Evolutionary conservation across 179 eudicot genomes (phyloP), one percentile per base, ranked within the genome.

Genomic region (Silene noctiflora): DNA sequence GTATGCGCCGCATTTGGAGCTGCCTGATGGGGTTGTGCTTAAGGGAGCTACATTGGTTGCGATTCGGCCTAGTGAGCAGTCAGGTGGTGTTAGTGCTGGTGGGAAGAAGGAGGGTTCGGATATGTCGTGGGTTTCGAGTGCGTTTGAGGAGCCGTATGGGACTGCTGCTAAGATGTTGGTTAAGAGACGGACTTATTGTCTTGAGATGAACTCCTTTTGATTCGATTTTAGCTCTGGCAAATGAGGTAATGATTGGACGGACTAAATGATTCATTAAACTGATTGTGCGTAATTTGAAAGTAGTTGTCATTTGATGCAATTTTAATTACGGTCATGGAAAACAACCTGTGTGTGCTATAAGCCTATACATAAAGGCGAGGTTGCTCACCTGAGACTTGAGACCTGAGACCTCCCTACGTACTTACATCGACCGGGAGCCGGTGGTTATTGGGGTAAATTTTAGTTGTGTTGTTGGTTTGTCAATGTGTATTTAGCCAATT

Each of bases 1-100:
- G 99, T 93, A 93, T 81, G 96, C 97, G 0, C 91, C 95, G 0
- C 89, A 88, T 16, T 75, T 95, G 81, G 99, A 91, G 78, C 76
- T 95, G 80, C 90, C 93, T 21, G 83, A 90, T 78, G 99, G 98
- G 31, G 84, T 85, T 48, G 87, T 95, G 39, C 79, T 95, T 67
- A 91, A 91, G 70, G 99, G 99, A 71, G 99, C 97, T 0, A 93
- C 97, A 2, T 81, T 95, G 76, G 97, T 91, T n/a, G 98, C 97
- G 13, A 91, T 95, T 62, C 77, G 93, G 77, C 99, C 99, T 0
- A 91, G 91, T 53, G 99, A 93, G 82, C 96, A 90, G 71, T 84
- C 90, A 0, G 0, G 85, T 82, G 42, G 79, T 73, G 83, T 65
- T 12, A 82, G 80, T 48, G 83, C 65, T 1, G 33, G 76, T 60